These are phyloP conservation scores for Trichoderma sp. DNA, from an alignment of 2,329 filamentous ascomycete genomes.

Conservation along the genomic window DNA sequence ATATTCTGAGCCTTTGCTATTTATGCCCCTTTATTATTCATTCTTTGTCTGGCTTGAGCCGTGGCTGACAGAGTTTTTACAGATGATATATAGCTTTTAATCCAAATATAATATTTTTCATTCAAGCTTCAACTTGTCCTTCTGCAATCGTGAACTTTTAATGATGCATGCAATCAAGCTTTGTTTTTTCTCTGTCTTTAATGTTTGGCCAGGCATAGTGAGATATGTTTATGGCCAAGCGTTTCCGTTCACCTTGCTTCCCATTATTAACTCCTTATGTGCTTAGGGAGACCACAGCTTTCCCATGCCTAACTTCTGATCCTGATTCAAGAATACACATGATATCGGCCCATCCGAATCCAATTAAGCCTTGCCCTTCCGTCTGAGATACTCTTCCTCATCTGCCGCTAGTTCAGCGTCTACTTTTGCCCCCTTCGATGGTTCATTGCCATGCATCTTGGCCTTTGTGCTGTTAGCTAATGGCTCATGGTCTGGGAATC, in stretches of 20 bases:
- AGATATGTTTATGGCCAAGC: neutral
- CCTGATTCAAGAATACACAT: neutral
- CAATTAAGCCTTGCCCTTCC: constrained; percentile 46
- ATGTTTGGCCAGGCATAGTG: neutral
- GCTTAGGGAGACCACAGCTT: neutral
- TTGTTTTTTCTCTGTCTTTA: neutral
- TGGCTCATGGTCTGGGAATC: neutral
- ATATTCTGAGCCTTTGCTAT: constrained; percentile 75
- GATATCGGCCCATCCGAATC: neutral
- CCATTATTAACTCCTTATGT: neutral
- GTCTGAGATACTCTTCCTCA: constrained; percentile 61
- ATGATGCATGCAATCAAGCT: neutral
- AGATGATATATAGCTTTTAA: neutral
- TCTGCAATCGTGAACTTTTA: neutral
- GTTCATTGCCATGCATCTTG: constrained; percentile 67
- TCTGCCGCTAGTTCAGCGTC: constrained; percentile 67
- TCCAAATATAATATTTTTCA: neutral
- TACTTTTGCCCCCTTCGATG: constrained; percentile 67
- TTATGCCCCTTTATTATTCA: constrained; percentile 24
- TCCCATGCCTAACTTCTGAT: neutral
- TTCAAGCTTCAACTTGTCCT: neutral
- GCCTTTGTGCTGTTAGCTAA: constrained; percentile 43
- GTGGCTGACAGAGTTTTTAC: constrained; percentile 6
- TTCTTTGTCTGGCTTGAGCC: neutral
- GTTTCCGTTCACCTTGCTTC: neutral